A percentile compares a stretch with the other conserved stretches of the same genome.
These are phyloP conservation scores for Fomes fomentarius DNA, from an alignment of 1,284 basidiomycete species.

Conservation along the genomic window DNA sequence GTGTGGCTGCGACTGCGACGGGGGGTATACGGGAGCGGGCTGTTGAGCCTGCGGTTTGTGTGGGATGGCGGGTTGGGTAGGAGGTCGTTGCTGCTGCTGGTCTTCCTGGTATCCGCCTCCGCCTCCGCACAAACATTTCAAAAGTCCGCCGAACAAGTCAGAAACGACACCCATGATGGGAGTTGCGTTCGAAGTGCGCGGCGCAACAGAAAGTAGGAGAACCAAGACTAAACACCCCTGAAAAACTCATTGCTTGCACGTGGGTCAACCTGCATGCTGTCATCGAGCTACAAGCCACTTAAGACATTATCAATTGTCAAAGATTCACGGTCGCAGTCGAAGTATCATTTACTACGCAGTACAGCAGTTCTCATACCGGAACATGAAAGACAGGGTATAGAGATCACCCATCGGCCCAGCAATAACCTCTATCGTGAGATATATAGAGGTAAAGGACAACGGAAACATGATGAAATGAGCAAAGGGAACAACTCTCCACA, in stretches of 20 bases:
- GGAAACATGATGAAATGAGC: neutral
- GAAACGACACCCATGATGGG: slow-evolving; percentile 25
- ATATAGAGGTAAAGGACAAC: neutral
- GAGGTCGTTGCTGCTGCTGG: slow-evolving; percentile 3
- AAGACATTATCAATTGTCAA: too few species aligned
- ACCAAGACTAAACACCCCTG: neutral
- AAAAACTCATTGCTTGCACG: slow-evolving; percentile 1
- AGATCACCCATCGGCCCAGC: too few species aligned
- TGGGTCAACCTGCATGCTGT: neutral
- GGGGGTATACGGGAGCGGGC: slow-evolving; percentile 20
- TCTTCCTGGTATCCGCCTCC: neutral
- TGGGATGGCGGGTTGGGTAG: slow-evolving; percentile 9
- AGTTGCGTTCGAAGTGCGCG: neutral
- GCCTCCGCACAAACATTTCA: slow-evolving; percentile 29
- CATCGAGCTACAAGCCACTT: too few species aligned
- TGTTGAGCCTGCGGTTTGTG: slow-evolving; percentile 23
- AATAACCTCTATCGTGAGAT: too few species aligned
- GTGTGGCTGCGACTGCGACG: slow-evolving; percentile 16
- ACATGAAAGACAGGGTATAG: too few species aligned
- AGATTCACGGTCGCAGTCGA: too few species aligned
- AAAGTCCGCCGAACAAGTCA: slow-evolving; percentile 24
- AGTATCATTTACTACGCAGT: too few species aligned
- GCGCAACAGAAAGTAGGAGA: neutral
- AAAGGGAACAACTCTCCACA: slow-evolving; percentile 11
- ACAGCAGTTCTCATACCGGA: too few species aligned